A percentile compares a stretch with the other conserved stretches of the same genome.
phyloP scores from a whole-genome alignment of 2,329 filamentous ascomycete genomes.

The Colletotrichum viniferum region DNA sequence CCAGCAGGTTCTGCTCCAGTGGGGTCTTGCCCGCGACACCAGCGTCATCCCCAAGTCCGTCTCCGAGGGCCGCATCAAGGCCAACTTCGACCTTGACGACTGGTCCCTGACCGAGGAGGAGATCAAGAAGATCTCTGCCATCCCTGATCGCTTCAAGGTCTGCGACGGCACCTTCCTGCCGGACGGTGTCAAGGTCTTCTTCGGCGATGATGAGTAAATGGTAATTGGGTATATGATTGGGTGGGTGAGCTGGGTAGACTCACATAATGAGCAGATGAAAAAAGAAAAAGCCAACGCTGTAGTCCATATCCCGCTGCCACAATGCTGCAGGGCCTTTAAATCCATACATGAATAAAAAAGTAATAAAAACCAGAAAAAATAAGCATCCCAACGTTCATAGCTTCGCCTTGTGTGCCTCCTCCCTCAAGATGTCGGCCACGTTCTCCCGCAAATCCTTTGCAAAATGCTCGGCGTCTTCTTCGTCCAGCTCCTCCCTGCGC shows the following conservation, averaged over 20 bases:
- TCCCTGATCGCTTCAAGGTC: constrained; percentile 82
- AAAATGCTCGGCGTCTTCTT: constrained; percentile 70
- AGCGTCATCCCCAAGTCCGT: constrained; percentile 88
- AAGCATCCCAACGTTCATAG: constrained; percentile 31
- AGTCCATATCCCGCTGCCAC: neutral
- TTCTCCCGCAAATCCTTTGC: constrained; percentile 58
- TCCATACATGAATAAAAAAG: constrained; percentile 12
- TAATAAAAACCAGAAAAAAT: neutral
- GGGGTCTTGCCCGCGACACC: constrained; percentile 82
- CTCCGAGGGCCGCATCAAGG: constrained; percentile 73
- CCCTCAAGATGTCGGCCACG: constrained; percentile 50
- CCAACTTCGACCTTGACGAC: constrained; percentile 76
- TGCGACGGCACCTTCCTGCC: constrained; percentile 78
- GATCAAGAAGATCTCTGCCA: constrained; percentile 67
- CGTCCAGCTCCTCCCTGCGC: constrained; percentile 74
- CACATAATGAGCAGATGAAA: constrained; percentile 6
- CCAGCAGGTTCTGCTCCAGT: constrained; percentile 79
- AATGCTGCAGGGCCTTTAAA: neutral
- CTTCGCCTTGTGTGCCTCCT: constrained; percentile 36
- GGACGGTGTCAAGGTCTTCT: constrained; percentile 71
- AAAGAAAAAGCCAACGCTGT: neutral
- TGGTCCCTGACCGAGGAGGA: constrained; percentile 77
- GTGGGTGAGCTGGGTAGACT: neutral
- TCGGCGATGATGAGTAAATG: constrained; percentile 77
- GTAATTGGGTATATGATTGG: neutral